These are phyloP conservation scores for Rhexocercosporidium sp. DNA, from an alignment of 2,329 filamentous ascomycete species.

Conservation along the genomic window DNA sequence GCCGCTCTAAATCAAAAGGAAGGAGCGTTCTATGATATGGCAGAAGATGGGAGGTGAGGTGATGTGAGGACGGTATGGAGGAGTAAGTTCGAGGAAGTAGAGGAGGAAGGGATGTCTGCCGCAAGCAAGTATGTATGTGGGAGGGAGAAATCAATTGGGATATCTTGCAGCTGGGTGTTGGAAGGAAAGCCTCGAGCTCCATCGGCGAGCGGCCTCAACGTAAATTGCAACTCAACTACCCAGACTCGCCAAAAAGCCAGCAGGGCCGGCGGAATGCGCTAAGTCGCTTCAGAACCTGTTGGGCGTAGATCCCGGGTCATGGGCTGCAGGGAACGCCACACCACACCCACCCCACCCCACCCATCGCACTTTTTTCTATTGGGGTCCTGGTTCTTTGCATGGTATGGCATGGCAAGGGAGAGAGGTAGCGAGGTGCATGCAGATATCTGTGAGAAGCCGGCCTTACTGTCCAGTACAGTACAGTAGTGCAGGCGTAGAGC, in stretches of 20 bases:
- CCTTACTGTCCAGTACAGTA: too few relatives aligned
- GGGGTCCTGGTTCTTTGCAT: neutral
- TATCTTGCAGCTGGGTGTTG: slow-evolving; percentile 7
- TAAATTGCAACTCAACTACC: slow-evolving; percentile 24
- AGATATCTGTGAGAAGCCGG: too few relatives aligned
- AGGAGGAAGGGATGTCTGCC: slow-evolving; percentile 9
- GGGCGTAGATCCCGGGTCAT: slow-evolving; percentile 20
- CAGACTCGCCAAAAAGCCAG: slow-evolving; percentile 27
- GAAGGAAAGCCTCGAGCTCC: neutral
- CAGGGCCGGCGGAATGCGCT: slow-evolving; percentile 5
- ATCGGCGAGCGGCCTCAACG: slow-evolving; percentile 27
- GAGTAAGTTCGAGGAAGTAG: slow-evolving; percentile 12
- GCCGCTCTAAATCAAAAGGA: slow-evolving; percentile 14
- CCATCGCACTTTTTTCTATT: neutral
- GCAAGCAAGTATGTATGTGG: neutral
- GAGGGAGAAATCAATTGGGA: slow-evolving; percentile 24
- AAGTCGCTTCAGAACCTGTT: slow-evolving; percentile 23
- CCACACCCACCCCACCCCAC: too few relatives aligned
- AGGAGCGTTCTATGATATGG: slow-evolving; percentile 19
- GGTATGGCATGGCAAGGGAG: neutral
- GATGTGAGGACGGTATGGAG: neutral
- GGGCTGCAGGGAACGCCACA: slow-evolving; percentile 19
- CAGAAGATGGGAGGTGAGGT: slow-evolving; percentile 1
- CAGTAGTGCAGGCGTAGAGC: too few relatives aligned
- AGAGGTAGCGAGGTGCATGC: neutral